Base-by-base conservation (phyloP, 2,329 filamentous ascomycete species). In the Parastagonospora nodorum region DNA sequence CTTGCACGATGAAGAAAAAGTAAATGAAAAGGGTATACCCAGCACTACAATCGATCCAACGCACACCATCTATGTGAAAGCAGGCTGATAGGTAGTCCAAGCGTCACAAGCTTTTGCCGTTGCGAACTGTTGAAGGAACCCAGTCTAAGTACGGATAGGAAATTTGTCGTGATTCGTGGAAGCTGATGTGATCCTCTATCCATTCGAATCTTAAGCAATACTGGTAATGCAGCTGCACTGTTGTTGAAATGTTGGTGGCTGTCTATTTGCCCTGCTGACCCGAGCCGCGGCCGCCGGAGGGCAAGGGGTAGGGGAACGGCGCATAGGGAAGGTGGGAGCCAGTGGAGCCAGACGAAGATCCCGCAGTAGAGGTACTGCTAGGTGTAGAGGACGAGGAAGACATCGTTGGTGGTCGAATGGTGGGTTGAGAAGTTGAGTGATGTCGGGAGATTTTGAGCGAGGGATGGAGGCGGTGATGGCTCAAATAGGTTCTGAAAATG, bases 281-380 rank as follows among this genome's bases (percentile, higher is more conserved):
- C 8, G 56, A 58, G 11, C 67, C 64, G 8, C 66, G 53, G 2
- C 59, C 54, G 39, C 64, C 67, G 10, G 61, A 62, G 2, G 71
- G 69, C 64, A 71, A 69, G 1, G 67, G 69, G 51, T 72, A 73
- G 11, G 71, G 71, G 42, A 73, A 73, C 1, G 71, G 71, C 6
- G 71, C 69, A 46, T 73, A 73, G 0, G 69, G 70, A 5, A 73
- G 67, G 43, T 71, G 64, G 31, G 69, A 70, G 6, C 54, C 48
- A 32, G 50, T 56, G 19, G 67, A 63, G 29, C 66, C 66, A 5
- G 69, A 66, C 5, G 53, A 65, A 15, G 66, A 53, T 8, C 66
- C 67, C 8, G 64, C 57, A 3, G 68, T 71, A n/a, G 60, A 66
- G 9, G 69, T 73, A 51, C 54, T 67, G 16, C 60, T 58, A 14